Evolutionary conservation across 192 early-diverging fungal species (phyloP).

Genomic region (Obelidium mucronatum): DNA sequence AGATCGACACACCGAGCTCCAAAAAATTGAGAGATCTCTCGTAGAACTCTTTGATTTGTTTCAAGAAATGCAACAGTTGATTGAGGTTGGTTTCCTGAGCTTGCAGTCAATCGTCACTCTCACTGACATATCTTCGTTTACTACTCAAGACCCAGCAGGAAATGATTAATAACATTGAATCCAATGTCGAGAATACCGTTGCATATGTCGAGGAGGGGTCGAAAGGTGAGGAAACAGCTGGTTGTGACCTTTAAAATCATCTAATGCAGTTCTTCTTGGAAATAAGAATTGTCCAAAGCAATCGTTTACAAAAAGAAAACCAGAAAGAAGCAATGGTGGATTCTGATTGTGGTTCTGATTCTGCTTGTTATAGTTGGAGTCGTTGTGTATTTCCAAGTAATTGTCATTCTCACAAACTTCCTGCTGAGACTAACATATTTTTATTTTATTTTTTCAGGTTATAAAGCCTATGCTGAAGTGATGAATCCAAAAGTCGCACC

Average conservation of each 20-base stretch:
- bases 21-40: conserved; percentile 60
- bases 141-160: conserved; percentile 49
- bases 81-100: conserved; percentile 48
- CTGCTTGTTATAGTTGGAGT: conserved; percentile 38
- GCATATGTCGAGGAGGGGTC: conserved; percentile 48
- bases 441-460: no score
- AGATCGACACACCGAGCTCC: conserved; percentile 67
- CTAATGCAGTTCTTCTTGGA: background rate
- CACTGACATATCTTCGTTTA: background rate
- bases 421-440: no score
- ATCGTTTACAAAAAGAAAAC: conserved; percentile 50
- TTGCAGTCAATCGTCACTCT: no score
- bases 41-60: conserved; percentile 66
- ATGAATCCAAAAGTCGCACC: no score
- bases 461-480: no score
- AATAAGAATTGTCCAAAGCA: conserved; percentile 54
- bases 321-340: conserved; percentile 57
- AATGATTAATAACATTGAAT: conserved; percentile 58
- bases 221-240: conserved; percentile 39
- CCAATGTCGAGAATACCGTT: conserved; percentile 46
- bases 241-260: conserved; percentile 26
- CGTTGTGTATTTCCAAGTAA: conserved; percentile 29
- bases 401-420: no score
- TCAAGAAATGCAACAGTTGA: conserved; percentile 68
- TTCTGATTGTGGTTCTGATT: conserved; percentile 34